Conservation (phyloP, 208 protist genomes). For the Acanthamoeba lenticulata region DNA sequence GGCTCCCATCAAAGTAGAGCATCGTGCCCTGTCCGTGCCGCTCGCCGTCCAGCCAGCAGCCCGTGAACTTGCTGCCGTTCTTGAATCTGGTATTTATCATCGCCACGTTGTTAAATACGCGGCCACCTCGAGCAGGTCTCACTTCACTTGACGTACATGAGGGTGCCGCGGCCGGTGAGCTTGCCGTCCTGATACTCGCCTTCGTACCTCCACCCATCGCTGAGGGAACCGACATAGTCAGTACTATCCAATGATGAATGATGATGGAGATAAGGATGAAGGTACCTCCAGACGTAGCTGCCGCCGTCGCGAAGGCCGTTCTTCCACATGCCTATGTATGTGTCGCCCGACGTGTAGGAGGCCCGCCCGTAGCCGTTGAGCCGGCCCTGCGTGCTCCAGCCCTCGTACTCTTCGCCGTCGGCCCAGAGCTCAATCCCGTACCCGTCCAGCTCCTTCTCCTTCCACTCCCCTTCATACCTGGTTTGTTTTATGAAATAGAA, state of each 20-base stretch:
- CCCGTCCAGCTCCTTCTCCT: constrained; percentile 45
- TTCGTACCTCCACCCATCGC: constrained; percentile 40
- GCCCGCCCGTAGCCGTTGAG: constrained; percentile 48
- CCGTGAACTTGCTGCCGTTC: constrained; percentile 54
- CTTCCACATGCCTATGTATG: constrained; percentile 59
- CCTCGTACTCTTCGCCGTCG: constrained; percentile 34
- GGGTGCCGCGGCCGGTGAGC: constrained; percentile 48
- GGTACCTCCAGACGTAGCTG: constrained; percentile 4
- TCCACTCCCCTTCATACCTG: constrained; percentile 40
- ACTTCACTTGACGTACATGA: background rate
- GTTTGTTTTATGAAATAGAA: too few species aligned
- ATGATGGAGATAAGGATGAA: background rate
- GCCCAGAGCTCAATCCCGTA: constrained; percentile 36
- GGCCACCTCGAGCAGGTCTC: background rate
- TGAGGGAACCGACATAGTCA: background rate
- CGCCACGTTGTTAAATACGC: background rate
- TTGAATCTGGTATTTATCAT: background rate
- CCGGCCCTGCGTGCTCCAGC: constrained; percentile 28
- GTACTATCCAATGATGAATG: background rate
- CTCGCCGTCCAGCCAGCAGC: constrained; percentile 7
- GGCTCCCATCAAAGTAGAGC: constrained; percentile 52
- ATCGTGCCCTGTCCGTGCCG: constrained; percentile 8
- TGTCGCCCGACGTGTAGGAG: constrained; percentile 40
- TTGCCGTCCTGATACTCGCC: constrained; percentile 37
- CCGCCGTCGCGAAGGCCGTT: constrained; percentile 35